Percentiles rank a stretch among this genome's conserved stretches.
phyloP scores from a whole-genome alignment of 192 early-diverging fungal genomes.

The Mortierella alpina region DNA sequence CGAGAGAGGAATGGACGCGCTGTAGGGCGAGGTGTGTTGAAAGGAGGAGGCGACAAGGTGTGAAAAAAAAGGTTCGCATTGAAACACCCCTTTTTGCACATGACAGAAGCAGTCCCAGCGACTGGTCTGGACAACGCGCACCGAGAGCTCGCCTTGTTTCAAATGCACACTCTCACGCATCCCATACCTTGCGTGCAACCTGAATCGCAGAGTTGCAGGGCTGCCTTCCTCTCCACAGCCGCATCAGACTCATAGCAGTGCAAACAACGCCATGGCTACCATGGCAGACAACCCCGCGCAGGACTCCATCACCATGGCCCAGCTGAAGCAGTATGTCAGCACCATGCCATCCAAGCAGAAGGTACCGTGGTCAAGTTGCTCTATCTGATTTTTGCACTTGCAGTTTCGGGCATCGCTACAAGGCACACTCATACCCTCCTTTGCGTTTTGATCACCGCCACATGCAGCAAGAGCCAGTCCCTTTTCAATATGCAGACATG shows the following conservation, averaged over 20 bases:
- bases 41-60: background rate
- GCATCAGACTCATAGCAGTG: background rate
- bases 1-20: background rate
- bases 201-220: background rate
- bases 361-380: constrained; percentile 18
- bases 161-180: too few relatives aligned
- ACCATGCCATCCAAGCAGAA: constrained; percentile 61
- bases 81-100: background rate
- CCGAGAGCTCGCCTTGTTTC: too few relatives aligned
- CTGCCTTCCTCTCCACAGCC: background rate
- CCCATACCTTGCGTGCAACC: background rate
- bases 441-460: background rate
- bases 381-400: background rate
- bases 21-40: background rate
- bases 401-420: background rate
- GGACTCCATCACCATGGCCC: constrained; percentile 64
- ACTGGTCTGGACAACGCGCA: constrained; percentile 32
- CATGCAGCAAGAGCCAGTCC: constrained; percentile 53
- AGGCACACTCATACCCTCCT: background rate
- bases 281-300: constrained; percentile 54
- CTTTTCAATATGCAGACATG: constrained; percentile 63
- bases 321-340: constrained; percentile 65
- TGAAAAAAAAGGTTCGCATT: background rate
- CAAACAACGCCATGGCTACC: background rate
- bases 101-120: constrained; percentile 4